A percentile compares a stretch with the other conserved stretches of the same genome.
Evolutionary conservation across 1,139 yeast genomes (phyloP).

Genomic region (Tardiomyces digboiensis): DNA sequence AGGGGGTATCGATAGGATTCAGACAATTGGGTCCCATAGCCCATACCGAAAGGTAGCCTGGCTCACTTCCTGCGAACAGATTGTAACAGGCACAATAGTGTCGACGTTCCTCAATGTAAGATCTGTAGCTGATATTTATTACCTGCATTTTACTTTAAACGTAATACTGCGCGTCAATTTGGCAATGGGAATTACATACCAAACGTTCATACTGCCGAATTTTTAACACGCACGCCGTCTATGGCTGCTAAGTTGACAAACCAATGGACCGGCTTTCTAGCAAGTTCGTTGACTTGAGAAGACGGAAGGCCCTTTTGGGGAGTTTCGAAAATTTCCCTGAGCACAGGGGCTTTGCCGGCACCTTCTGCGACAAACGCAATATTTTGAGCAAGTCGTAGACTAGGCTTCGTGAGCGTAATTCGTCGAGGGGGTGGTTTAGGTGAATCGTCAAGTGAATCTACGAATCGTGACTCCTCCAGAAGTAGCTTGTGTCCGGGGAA

Average conservation of each 20-base stretch:
- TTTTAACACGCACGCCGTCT: slow-evolving; percentile 37
- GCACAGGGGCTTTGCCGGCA: slow-evolving; percentile 65
- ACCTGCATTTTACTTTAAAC: slow-evolving; percentile 2
- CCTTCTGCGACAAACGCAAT: slow-evolving; percentile 90
- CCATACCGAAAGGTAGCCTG: too few species aligned
- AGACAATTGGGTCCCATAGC: too few species aligned
- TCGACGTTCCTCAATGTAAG: slow-evolving; percentile 30
- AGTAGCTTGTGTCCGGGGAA: slow-evolving; percentile 42
- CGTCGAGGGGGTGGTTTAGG: slow-evolving; percentile 78
- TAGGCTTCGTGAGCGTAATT: slow-evolving; percentile 62
- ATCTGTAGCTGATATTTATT: slow-evolving; percentile 3
- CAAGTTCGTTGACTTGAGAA: slow-evolving; percentile 52
- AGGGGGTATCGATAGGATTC: too few species aligned
- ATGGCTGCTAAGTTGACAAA: slow-evolving; percentile 72
- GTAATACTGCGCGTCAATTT: neutral
- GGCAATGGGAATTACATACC: slow-evolving; percentile 4
- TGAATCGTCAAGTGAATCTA: slow-evolving; percentile 45
- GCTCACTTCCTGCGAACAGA: slow-evolving; percentile 63
- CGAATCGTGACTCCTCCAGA: slow-evolving; percentile 18
- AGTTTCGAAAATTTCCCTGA: slow-evolving; percentile 55
- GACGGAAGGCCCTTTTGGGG: slow-evolving; percentile 57
- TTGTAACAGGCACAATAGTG: slow-evolving; percentile 65
- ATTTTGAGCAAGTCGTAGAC: slow-evolving; percentile 41
- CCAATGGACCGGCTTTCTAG: slow-evolving; percentile 50
- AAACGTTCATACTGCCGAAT: too few species aligned